phyloP scores from a whole-genome alignment of 768 basidiomycete species.

The Rhizopogon vinicolor region DNA sequence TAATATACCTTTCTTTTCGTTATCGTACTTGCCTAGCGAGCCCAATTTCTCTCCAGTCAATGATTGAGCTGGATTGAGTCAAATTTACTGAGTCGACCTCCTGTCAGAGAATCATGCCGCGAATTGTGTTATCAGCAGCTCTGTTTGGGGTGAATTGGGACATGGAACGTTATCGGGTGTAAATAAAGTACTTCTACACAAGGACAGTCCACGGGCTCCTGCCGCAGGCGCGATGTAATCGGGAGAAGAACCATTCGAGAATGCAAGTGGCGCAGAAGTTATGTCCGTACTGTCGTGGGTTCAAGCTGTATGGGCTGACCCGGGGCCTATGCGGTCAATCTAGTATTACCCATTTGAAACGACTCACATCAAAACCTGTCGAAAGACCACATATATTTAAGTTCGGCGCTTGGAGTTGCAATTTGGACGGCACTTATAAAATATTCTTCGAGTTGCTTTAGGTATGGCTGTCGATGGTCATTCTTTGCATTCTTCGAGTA shows the following conservation, averaged over 20 bases:
- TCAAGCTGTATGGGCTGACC: slow-evolving; percentile 54
- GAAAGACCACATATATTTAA: slow-evolving; percentile 7
- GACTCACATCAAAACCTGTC: slow-evolving; percentile 53
- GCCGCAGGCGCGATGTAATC: slow-evolving; percentile 57
- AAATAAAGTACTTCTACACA: slow-evolving; percentile 54
- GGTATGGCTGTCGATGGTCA: slow-evolving; percentile 24
- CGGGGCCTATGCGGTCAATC: slow-evolving; percentile 11
- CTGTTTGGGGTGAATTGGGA: slow-evolving; percentile 56
- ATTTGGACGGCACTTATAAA: slow-evolving; percentile 42
- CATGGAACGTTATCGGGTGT: slow-evolving; percentile 51
- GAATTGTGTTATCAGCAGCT: slow-evolving; percentile 46
- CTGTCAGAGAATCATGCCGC: slow-evolving; percentile 48
- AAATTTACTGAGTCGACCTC: slow-evolving; percentile 28
- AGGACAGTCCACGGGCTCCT: slow-evolving; percentile 55
- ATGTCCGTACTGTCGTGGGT: slow-evolving; percentile 57
- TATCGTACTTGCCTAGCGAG: slow-evolving; percentile 50
- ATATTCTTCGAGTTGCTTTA: slow-evolving; percentile 55
- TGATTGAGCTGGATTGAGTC: slow-evolving; percentile 30
- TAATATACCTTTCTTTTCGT: slow-evolving; percentile 43
- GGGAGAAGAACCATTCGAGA: slow-evolving; percentile 66
- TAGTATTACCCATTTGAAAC: neutral
- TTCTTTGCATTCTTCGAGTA: slow-evolving; percentile 37
- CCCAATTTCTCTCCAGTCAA: slow-evolving; percentile 38
- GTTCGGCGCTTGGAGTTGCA: slow-evolving; percentile 3
- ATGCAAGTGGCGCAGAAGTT: slow-evolving; percentile 66